Evolutionary conservation across 2,329 filamentous ascomycete species (phyloP).

Genomic region (Apiospora phragmitis): DNA sequence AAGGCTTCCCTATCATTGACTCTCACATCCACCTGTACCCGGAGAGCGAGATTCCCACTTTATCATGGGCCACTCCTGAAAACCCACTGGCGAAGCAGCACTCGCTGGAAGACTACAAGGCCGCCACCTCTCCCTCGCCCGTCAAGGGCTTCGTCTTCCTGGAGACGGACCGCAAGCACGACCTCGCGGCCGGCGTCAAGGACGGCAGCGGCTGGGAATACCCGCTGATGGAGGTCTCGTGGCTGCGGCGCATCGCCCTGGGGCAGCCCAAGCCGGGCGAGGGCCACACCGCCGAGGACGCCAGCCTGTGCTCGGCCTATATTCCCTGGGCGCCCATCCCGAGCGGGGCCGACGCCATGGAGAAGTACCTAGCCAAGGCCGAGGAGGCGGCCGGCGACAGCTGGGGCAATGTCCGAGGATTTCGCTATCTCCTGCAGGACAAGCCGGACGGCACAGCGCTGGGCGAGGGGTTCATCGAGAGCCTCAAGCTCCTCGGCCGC

Average conservation of each 20-base stretch:
- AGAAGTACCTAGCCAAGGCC: constrained; percentile 64
- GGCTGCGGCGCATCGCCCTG: constrained; percentile 65
- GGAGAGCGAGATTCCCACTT: constrained; percentile 60
- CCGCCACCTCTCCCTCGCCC: constrained; percentile 34
- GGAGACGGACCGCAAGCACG: constrained; percentile 75
- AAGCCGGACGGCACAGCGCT: constrained; percentile 68
- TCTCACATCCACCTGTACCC: constrained; percentile 91
- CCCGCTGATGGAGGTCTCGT: constrained; percentile 72
- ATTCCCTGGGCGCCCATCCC: constrained; percentile 87
- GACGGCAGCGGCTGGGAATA: constrained; percentile 62
- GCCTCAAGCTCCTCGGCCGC: constrained; percentile 64
- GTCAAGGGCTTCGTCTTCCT: constrained; percentile 77
- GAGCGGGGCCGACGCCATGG: constrained; percentile 59
- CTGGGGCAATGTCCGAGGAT: constrained; percentile 72
- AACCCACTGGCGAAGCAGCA: constrained; percentile 63
- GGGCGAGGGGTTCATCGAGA: constrained; percentile 62
- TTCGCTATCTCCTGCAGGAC: constrained; percentile 81
- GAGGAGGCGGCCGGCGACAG: constrained; percentile 61
- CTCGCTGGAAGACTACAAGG: constrained; percentile 64
- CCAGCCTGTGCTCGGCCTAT: constrained; percentile 63
- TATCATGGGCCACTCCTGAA: constrained; percentile 68
- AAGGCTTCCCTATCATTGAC: constrained; percentile 69
- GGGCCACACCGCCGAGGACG: constrained; percentile 55
- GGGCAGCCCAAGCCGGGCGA: constrained; percentile 58
- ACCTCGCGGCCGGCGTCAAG: constrained; percentile 45